Evolutionary conservation across 805 yeast genomes (phyloP), one percentile per base, ranked within the genome.

Genomic region (Priceomyces haplophilus): DNA sequence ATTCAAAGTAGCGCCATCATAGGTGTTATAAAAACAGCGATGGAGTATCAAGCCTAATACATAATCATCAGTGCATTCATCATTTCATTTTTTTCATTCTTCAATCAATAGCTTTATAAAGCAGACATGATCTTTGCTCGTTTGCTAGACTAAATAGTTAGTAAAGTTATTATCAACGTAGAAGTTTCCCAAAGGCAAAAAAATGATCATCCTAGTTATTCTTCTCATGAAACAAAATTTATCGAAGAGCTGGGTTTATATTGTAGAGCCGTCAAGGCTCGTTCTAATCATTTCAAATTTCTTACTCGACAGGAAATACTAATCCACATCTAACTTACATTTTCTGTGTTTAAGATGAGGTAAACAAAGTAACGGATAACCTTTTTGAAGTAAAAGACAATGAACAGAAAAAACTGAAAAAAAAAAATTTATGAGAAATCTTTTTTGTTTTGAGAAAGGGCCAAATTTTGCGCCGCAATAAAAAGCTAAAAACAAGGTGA

Each of bases 1-100:
- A 78, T 93, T 24, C 97, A 91, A 58, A 78, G 88, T 34, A 85
- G 93, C 55, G 97, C 97, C 1, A 82, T 86, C 41, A 83, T 93
- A 42, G 97, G 96, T 0, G 88, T 83, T 5, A 80, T 93, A 25
- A 90, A 89, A 61, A 66, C 66, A 12, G 83, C 87, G 0, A 62
- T 83, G 65, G 85, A 80, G 50, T 38, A 41, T 38, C 53, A 54
- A 45, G 40, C 39, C 7, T 32, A 34, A 21, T 13, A 40, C n/a
- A 12, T 21, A 23, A 21, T 21, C 24, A 21, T 21, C 24, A 21
- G 24, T 21, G n/a, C n/a, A 25, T 25, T 25, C 12, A 25, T 25
- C 29, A 10, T 25, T 12, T 25, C 10, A 25, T 10, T 10, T 25
- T 25, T 25, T 25, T 25, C 11, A 12, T 25, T 12, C 12, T 12